Evolutionary conservation across 768 basidiomycete genomes (phyloP).

Genomic region (Pisolithus microcarpus): DNA sequence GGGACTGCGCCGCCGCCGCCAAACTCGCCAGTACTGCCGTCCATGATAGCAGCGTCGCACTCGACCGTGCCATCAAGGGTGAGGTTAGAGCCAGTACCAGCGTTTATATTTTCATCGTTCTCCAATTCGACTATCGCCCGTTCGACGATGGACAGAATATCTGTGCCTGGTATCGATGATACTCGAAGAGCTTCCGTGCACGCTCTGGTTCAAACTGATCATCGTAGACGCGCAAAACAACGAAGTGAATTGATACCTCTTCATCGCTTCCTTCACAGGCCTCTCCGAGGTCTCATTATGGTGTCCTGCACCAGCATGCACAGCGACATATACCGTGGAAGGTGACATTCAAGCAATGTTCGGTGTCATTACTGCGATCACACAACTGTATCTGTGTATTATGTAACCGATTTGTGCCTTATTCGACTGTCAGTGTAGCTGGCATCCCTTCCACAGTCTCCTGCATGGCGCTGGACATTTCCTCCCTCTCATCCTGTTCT

Average conservation of each 20-base stretch:
- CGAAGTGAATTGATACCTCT: slow-evolving; percentile 36
- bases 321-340: slow-evolving; percentile 41
- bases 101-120: slow-evolving; percentile 62
- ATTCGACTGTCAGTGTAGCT: not conserved
- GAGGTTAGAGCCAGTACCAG: slow-evolving; percentile 75
- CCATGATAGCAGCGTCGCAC: slow-evolving; percentile 76
- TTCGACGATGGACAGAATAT: slow-evolving; percentile 43
- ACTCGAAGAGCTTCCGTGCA: slow-evolving; percentile 38
- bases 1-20: slow-evolving; percentile 70
- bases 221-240: not conserved
- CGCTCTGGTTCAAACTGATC: slow-evolving; percentile 34
- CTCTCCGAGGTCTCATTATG: slow-evolving; percentile 44
- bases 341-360: slow-evolving; percentile 2
- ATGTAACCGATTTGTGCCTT: not conserved
- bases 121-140: slow-evolving; percentile 53
- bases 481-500: not conserved
- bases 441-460: not conserved
- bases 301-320: slow-evolving; percentile 76
- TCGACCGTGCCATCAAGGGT: slow-evolving; percentile 70
- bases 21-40: slow-evolving; percentile 41
- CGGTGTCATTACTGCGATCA: too few species aligned
- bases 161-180: slow-evolving; percentile 8
- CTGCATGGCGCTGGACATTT: not conserved
- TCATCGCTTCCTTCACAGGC: slow-evolving; percentile 48
- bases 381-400: not conserved